phyloP scores from a whole-genome alignment of 192 early-diverging fungal species.

The Rhizoclosmatium sp. region DNA sequence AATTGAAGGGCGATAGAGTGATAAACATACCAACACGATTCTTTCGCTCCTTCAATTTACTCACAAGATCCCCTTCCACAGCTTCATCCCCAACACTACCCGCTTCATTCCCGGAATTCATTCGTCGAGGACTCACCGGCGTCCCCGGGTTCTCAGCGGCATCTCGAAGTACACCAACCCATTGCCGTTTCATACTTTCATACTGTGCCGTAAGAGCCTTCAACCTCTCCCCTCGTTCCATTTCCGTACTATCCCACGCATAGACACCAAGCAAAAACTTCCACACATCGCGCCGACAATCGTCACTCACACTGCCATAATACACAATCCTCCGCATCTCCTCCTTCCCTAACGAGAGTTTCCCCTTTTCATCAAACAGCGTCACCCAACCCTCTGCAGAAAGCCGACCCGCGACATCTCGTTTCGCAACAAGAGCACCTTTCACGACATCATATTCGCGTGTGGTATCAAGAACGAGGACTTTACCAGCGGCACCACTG shows the following conservation, averaged over 20 bases:
- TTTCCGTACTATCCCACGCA: conserved; percentile 81
- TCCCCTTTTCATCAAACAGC: conserved; percentile 51
- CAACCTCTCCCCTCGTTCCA: conserved; percentile 69
- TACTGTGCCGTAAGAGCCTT: conserved; percentile 59
- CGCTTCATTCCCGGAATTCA: background rate
- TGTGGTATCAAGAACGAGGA: conserved; percentile 50
- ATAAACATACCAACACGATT: conserved; percentile 54
- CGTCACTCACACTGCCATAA: conserved; percentile 76
- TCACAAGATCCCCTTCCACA: conserved; percentile 60
- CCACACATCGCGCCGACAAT: conserved; percentile 86
- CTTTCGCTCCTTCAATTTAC: conserved; percentile 60
- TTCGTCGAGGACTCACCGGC: background rate
- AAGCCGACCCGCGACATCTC: conserved; percentile 1
- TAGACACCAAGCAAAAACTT: conserved; percentile 87
- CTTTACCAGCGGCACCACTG: conserved; percentile 43
- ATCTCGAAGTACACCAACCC: conserved; percentile 54
- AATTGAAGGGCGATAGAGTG: background rate
- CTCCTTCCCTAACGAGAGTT: conserved; percentile 34
- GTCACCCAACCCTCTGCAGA: conserved; percentile 51
- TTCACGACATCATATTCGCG: background rate
- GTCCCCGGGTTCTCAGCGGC: conserved; percentile 27
- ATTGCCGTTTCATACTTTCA: conserved; percentile 52
- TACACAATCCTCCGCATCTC: conserved; percentile 50
- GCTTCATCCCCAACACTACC: conserved; percentile 64
- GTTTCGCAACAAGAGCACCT: background rate